Percentiles rank a stretch among this genome's conserved stretches.
Evolutionary conservation across 495 filamentous ascomycete genomes (phyloP).

Genomic region (Talaromyces adpressus): DNA sequence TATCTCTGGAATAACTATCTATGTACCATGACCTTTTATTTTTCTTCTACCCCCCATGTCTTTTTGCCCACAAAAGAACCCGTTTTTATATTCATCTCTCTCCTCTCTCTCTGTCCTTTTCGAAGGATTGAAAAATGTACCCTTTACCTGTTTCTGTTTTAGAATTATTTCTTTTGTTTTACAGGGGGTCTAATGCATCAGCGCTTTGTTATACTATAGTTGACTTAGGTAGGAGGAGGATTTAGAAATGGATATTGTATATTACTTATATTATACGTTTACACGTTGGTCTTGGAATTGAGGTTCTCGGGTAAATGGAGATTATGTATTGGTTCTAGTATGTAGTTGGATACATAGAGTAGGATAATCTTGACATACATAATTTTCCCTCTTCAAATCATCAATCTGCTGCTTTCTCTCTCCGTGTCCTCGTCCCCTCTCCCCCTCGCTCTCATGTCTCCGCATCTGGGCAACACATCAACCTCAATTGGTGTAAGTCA

Average conservation of each 20-base stretch:
- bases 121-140: not conserved
- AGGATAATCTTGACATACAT: not conserved
- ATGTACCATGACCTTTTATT: not conserved
- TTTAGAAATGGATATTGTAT: constrained; percentile 2
- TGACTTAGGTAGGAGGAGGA: not conserved
- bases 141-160: not conserved
- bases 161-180: not conserved
- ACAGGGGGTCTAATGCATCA: not conserved
- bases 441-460: no score
- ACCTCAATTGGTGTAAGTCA: not conserved
- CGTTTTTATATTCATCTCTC: not conserved
- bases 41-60: not conserved
- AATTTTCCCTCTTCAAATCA: not conserved
- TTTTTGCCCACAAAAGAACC: not conserved
- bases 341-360: not conserved
- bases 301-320: not conserved
- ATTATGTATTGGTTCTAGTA: not conserved
- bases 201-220: constrained; percentile 4
- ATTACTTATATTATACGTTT: not conserved
- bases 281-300: not conserved
- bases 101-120: not conserved
- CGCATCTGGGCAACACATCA: not conserved
- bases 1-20: not conserved
- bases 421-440: not conserved
- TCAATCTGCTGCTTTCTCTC: not conserved